Conservation (phyloP, 1,284 basidiomycete species). For the Malassezia sp. region DNA sequence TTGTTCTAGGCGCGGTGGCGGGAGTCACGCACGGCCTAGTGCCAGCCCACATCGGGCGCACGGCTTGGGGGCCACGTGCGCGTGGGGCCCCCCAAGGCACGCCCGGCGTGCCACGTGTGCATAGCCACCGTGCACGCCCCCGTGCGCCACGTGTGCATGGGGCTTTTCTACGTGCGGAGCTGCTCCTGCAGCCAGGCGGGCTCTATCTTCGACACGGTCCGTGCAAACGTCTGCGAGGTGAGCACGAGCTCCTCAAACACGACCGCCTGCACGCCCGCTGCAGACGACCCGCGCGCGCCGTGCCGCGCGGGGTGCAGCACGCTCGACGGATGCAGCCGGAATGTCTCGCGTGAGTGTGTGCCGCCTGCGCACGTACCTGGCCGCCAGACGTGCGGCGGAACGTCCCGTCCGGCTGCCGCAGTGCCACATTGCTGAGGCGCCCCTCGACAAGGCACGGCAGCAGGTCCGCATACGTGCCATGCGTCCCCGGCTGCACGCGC, state of each 20-base stretch:
- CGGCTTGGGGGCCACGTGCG: no score
- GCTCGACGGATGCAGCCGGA: constrained; percentile 40
- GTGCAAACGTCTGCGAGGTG: constrained; percentile 38
- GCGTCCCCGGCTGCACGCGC: neutral
- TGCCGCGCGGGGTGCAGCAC: constrained; percentile 23
- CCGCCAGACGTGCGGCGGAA: constrained; percentile 24
- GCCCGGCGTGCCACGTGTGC: no score
- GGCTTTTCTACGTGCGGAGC: neutral
- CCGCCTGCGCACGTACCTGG: no score
- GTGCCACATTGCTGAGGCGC: constrained; percentile 24
- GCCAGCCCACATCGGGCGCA: no score
- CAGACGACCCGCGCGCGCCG: constrained; percentile 10
- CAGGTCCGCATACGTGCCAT: constrained; percentile 21
- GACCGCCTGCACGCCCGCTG: constrained; percentile 20
- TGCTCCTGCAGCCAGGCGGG: constrained; percentile 29
- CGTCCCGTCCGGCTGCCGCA: constrained; percentile 27
- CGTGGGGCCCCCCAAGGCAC: no score
- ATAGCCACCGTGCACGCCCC: no score
- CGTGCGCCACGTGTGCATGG: no score
- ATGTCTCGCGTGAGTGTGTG: no score
- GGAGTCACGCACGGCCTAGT: no score
- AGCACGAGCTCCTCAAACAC: constrained; percentile 44
- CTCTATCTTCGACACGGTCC: constrained; percentile 36
- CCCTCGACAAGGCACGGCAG: constrained; percentile 25
- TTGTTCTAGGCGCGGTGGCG: no score